These are phyloP conservation scores for Fusarium nematophilum DNA, from an alignment of 2,329 filamentous ascomycete genomes.

Conservation along the genomic window DNA sequence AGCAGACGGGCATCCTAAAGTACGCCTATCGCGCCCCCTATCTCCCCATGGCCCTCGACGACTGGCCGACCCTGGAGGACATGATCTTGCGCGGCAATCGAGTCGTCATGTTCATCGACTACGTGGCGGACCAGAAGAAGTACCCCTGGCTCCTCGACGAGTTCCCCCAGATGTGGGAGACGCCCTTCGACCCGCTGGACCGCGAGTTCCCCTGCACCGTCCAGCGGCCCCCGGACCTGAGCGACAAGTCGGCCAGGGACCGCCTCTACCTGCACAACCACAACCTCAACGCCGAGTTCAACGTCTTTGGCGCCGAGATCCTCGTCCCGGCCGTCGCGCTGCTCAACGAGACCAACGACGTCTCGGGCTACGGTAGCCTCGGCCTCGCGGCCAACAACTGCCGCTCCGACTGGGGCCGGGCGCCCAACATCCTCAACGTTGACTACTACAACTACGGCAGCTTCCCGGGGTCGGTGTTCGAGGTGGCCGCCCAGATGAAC, in stretches of 20 bases:
- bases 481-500: constrained; percentile 76
- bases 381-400: constrained; percentile 75
- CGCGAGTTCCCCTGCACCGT: constrained; percentile 79
- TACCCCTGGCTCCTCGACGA: constrained; percentile 89
- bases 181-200: constrained; percentile 79
- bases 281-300: constrained; percentile 85
- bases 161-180: constrained; percentile 92
- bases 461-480: constrained; percentile 78
- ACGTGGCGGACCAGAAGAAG: constrained; percentile 80
- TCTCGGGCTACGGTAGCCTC: constrained; percentile 72
- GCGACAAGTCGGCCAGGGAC: constrained; percentile 63
- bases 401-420: constrained; percentile 68
- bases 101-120: constrained; percentile 86
- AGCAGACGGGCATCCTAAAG: constrained; percentile 75
- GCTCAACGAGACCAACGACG: constrained; percentile 78
- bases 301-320: constrained; percentile 70
- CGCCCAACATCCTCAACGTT: constrained; percentile 83
- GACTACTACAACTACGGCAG: constrained; percentile 84
- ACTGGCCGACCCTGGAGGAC: constrained; percentile 86
- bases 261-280: constrained; percentile 89
- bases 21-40: constrained; percentile 80
- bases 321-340: constrained; percentile 78
- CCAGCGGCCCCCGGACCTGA: constrained; percentile 78
- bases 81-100: constrained; percentile 79
- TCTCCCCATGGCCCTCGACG: constrained; percentile 75